A percentile compares a stretch with the other conserved stretches of the same genome.
Conservation (phyloP, 257 asterid genomes). For the Nicotiana knightiana region DNA sequence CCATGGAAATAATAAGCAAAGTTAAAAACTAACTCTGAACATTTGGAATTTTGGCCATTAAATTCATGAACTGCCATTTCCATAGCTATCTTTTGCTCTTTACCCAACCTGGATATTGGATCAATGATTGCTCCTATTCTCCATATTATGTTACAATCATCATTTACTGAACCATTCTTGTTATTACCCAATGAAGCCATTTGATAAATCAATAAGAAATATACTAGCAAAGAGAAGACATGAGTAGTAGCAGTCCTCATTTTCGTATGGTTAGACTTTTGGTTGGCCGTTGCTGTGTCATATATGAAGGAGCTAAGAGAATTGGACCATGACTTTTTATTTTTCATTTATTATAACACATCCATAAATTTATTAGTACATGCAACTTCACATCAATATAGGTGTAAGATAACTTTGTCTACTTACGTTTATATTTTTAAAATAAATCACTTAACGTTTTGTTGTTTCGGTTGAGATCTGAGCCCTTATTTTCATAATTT, state of each 20-base stretch:
- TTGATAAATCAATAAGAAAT: not conserved
- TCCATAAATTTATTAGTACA: not conserved
- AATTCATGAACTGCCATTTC: slow-evolving; percentile 41
- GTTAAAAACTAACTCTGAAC: slow-evolving; percentile 29
- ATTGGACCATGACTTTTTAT: not conserved
- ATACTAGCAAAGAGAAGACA: not conserved
- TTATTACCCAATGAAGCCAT: not conserved
- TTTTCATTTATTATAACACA: not conserved
- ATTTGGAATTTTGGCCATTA: not conserved
- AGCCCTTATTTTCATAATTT: not conserved
- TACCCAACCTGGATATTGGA: slow-evolving; percentile 34
- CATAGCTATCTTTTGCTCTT: slow-evolving; percentile 47
- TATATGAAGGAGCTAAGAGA: not conserved
- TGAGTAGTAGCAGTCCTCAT: not conserved
- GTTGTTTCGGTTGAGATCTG: not conserved
- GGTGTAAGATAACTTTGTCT: not conserved
- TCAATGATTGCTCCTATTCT: slow-evolving; percentile 41
- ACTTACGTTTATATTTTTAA: not conserved
- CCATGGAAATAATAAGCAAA: slow-evolving; percentile 23
- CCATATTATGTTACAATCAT: not conserved
- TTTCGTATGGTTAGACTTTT: not conserved
- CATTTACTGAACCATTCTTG: not conserved
- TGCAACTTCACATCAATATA: not conserved
- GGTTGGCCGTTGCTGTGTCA: not conserved
- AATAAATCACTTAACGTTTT: not conserved